Percentiles rank a stretch among this genome's conserved stretches.
These are phyloP conservation scores for Misopates orontium DNA, from an alignment of 257 asterid genomes.

Conservation along the genomic window DNA sequence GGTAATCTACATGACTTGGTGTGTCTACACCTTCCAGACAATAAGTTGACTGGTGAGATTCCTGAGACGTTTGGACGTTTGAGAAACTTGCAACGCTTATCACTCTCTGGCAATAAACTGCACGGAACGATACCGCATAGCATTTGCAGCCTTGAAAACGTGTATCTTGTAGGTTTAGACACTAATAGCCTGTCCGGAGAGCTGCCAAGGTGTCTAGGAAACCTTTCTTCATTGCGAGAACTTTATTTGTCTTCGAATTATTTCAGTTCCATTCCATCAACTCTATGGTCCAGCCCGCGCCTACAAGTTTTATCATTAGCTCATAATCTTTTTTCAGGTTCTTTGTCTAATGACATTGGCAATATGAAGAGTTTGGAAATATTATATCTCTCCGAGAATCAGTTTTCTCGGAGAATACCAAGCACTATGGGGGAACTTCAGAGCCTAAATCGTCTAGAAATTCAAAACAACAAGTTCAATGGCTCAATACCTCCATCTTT, in stretches of 20 bases:
- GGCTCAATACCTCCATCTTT: background rate
- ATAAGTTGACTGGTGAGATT: constrained; percentile 23
- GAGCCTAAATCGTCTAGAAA: too few species aligned
- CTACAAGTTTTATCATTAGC: constrained; percentile 1
- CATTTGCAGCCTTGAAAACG: background rate
- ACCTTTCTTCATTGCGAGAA: constrained; percentile 10
- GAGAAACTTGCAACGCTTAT: constrained; percentile 8
- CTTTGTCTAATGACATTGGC: constrained; percentile 3
- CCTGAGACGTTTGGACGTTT: constrained; percentile 21
- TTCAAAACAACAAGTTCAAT: background rate
- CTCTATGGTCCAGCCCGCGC: constrained; percentile 8
- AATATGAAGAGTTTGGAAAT: background rate
- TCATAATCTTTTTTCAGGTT: constrained; percentile 19
- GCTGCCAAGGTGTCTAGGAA: constrained; percentile 20
- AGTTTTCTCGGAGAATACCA: background rate
- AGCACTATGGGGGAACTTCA: too few species aligned
- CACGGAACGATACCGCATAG: too few species aligned
- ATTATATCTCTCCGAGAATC: background rate
- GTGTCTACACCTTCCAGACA: background rate
- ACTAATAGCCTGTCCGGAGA: constrained; percentile 13
- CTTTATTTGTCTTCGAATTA: constrained; percentile 6
- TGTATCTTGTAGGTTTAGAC: background rate
- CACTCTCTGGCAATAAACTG: background rate
- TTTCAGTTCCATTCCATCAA: constrained; percentile 23
- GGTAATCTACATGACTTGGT: constrained; percentile 22